Evolutionary conservation across 768 basidiomycete genomes (phyloP).

Genomic region (Kwoniella europaea): DNA sequence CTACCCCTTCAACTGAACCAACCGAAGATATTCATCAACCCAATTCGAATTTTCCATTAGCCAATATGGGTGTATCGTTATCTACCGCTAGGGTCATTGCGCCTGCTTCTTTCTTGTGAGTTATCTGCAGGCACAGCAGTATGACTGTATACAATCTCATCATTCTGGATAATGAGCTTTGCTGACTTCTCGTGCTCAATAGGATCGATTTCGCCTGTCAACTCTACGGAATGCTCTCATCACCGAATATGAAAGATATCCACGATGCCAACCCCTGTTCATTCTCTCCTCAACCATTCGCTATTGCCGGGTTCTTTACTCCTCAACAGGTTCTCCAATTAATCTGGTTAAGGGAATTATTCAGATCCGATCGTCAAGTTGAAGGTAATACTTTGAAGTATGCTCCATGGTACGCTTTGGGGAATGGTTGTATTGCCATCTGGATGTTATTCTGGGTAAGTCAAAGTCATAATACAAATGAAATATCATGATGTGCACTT

Average conservation of each 20-base stretch:
- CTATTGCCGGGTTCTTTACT: slow-evolving; percentile 53
- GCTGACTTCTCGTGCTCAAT: not conserved
- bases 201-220: slow-evolving; percentile 49
- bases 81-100: slow-evolving; percentile 49
- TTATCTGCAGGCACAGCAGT: not conserved
- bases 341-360: slow-evolving; percentile 52
- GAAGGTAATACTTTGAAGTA: slow-evolving; percentile 36
- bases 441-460: slow-evolving; percentile 57
- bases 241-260: slow-evolving; percentile 55
- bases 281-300: slow-evolving; percentile 52
- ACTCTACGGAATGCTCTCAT: slow-evolving; percentile 45
- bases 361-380: slow-evolving; percentile 38
- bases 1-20: slow-evolving; percentile 19
- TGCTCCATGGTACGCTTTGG: slow-evolving; percentile 50
- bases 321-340: slow-evolving; percentile 55
- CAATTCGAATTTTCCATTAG: slow-evolving; percentile 23
- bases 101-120: slow-evolving; percentile 45
- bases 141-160: too few species aligned
- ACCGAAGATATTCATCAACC: slow-evolving; percentile 16
- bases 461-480: not conserved
- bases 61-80: slow-evolving; percentile 51
- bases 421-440: slow-evolving; percentile 45
- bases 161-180: too few species aligned
- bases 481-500: not conserved
- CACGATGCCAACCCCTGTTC: slow-evolving; percentile 48